Base-by-base conservation (phyloP, 2,329 filamentous ascomycete species). In the Paraconiothyrium sp. region DNA sequence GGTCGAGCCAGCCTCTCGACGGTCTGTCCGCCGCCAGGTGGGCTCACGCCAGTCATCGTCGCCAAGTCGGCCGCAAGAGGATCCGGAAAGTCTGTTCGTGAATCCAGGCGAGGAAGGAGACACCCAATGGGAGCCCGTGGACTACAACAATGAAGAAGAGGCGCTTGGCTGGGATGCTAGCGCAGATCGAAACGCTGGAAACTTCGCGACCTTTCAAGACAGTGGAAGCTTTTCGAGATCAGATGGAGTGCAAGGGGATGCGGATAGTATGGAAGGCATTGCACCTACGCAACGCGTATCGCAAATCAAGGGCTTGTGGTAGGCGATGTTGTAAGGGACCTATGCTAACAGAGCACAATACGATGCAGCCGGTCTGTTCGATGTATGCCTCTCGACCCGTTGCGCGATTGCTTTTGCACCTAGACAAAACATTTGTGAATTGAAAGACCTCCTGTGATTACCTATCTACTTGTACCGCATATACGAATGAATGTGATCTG, bases 241-340 rank as follows among this genome's bases (percentile, higher is more conserved):
- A 35, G 74, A 68, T 43, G 71, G 60, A 47, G 49, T 22, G 30
- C 41, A 44, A 6, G 32, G 14, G 5, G 34, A 41, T 9, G 59
- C 60, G 62, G 70, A 77, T 35, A 72, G 66, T 46, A 67, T 65
- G 30, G 73, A 78, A 37, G 76, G 84, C 2, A 72, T 94, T 58
- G 89, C 90, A 65, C 91, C 92, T 24, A 94, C 92, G 2, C 92
- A 94, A 74, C 86, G 87, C 58, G 81, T 93, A 34, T 91, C 90
- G 22, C 87, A 94, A 58, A 69, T 78, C 37, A 71, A 75, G 49
- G 76, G 75, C 3, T 59, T 78, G 51, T 76, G 76, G 75, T 77
- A 71, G 63, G 20, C 32, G 32, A 27, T 24, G 20, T 11, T 5
- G 20, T 46, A 9, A n/a, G 39, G 3, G 8, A n/a, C 14, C 1